Base-by-base conservation (phyloP, 2,329 filamentous ascomycete species). In the Alternaria triticina region DNA sequence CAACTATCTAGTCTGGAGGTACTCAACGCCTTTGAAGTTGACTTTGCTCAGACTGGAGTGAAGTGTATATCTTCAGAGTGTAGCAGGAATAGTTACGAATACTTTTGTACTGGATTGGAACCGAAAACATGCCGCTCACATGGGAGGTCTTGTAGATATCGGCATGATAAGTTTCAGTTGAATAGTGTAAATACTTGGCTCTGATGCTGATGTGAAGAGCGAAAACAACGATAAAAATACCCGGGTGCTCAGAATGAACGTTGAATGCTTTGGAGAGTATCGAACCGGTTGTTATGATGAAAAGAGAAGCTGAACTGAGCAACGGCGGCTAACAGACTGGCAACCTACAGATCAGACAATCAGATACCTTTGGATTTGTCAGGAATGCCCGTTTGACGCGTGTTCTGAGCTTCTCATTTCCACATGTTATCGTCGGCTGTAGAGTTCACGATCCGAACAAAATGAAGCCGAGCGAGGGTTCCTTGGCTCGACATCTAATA, bases 121-220 rank as follows among this genome's bases (percentile, higher is more conserved):
- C 4, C 6, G 2, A 12, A 36, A 36, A 36, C 7, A 36, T 36
- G 33, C 33, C 33, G 33, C 33, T 27, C 13, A 36, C 13, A 36
- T 1, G 0, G 15, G 33, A 2, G 33, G 1, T 1, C 13, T n/a
- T 7, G 33, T 36, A 36, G 30, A 33, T 0, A 15, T 33, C 1
- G 30, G 15, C 33, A 36, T 36, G 1, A 36, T 36, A 4, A 9
- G 15, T 8, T 9, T 36, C 0, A 36, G 33, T 1, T 1, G 4
- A 36, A 1, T 36, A 13, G 7, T 36, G 1, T 36, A 0, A n/a
- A 15, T 2, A 5, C 2, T 36, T 36, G 4, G 0, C 1, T 1
- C 13, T 36, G 33, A 36, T n/a, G 15, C 13, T 9, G 0, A 0
- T 15, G 33, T 36, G 33, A 36, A 30, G 1, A 28, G 27, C 9